A percentile compares a stretch with the other conserved stretches of the same genome.
phyloP scores from a whole-genome alignment of 1,139 yeast species.

The Kurtzmaniella natalensis region DNA sequence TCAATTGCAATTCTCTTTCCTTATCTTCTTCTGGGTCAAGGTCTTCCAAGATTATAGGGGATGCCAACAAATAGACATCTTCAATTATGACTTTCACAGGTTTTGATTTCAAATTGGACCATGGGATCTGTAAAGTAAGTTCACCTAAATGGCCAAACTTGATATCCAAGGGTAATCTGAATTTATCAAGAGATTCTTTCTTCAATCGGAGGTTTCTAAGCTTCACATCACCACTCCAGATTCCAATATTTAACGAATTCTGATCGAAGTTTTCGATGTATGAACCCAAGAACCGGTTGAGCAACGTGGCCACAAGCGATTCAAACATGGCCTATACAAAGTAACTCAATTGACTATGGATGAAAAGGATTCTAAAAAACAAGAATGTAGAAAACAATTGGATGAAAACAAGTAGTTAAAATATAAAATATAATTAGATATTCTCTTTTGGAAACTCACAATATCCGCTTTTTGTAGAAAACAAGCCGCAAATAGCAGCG shows the following conservation, averaged over 20 bases:
- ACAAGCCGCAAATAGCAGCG: too few relatives aligned
- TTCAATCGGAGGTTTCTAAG: conserved; percentile 71
- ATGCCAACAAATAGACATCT: conserved; percentile 78
- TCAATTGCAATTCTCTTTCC: conserved; percentile 59
- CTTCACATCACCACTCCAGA: conserved; percentile 97
- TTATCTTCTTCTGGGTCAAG: conserved; percentile 66
- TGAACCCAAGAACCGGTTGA: conserved; percentile 55
- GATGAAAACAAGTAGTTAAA: too few relatives aligned
- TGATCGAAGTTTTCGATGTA: conserved; percentile 96
- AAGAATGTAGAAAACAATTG: too few relatives aligned
- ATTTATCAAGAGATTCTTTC: conserved; percentile 78
- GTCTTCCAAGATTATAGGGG: conserved; percentile 54
- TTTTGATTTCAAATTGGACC: conserved; percentile 90
- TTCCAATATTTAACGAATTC: conserved; percentile 88
- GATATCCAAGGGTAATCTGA: conserved; percentile 85
- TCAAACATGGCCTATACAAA: conserved; percentile 40
- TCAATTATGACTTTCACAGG: conserved; percentile 91
- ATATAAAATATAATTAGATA: too few relatives aligned
- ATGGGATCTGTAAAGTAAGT: conserved; percentile 86
- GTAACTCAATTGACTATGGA: too few relatives aligned
- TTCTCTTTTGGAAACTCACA: too few relatives aligned
- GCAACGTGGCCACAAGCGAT: conserved; percentile 50
- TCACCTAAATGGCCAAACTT: conserved; percentile 89
- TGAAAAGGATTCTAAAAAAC: too few relatives aligned
- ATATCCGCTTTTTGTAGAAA: too few relatives aligned